Conservation (phyloP, 2,329 filamentous ascomycete genomes). For the Neofusicoccum parvum region DNA sequence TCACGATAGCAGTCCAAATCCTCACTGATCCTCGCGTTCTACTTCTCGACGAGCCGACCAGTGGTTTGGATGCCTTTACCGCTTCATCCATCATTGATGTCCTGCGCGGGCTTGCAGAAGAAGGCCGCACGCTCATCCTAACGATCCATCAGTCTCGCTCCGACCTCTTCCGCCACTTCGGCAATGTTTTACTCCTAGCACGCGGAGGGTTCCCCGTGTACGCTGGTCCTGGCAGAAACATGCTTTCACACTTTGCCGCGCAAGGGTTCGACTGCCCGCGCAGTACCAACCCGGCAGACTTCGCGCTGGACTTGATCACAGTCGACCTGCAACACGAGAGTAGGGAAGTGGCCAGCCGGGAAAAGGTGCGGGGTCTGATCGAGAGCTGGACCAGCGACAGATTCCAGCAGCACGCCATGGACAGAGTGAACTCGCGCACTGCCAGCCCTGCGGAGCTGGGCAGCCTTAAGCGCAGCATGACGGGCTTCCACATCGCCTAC, state of each 20-base stretch:
- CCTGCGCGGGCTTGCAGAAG: constrained; percentile 67
- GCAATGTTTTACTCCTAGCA: constrained; percentile 70
- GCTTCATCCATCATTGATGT: constrained; percentile 77
- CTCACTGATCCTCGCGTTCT: constrained; percentile 74
- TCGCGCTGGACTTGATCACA: constrained; percentile 75
- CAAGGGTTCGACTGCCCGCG: constrained; percentile 67
- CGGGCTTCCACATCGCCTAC: constrained; percentile 64
- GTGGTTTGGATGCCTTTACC: constrained; percentile 76
- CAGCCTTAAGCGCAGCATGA: constrained; percentile 64
- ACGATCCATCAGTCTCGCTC: constrained; percentile 78
- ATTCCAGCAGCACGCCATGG: constrained; percentile 3
- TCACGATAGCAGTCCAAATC: constrained; percentile 77
- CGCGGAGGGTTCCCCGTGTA: constrained; percentile 70
- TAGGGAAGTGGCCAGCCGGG: constrained; percentile 63
- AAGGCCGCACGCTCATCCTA: constrained; percentile 74
- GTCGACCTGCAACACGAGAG: constrained; percentile 70
- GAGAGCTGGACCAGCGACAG: constrained; percentile 53
- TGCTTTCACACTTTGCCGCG: constrained; percentile 65
- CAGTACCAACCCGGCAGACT: constrained; percentile 76
- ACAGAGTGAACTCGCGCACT: constrained; percentile 25
- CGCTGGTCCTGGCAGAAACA: constrained; percentile 62
- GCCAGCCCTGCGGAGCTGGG: constrained; percentile 71
- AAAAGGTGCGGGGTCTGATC: constrained; percentile 64
- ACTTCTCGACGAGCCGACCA: constrained; percentile 75
- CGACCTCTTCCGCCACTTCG: constrained; percentile 71